phyloP scores from a whole-genome alignment of 345 rosid species.

The Camelina hispida region DNA sequence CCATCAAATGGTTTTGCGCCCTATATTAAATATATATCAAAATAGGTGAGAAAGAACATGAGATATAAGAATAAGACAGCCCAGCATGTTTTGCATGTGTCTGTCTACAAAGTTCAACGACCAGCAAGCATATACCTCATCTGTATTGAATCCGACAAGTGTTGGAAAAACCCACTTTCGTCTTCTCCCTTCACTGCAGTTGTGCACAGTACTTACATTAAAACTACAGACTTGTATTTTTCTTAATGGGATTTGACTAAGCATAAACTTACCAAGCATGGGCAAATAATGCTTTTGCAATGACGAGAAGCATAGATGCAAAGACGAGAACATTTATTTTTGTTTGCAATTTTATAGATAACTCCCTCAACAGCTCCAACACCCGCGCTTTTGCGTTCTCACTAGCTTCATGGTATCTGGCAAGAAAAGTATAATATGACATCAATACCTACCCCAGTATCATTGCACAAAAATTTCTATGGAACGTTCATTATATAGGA shows the following conservation, averaged over 20 bases:
- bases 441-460: slow-evolving; percentile 4
- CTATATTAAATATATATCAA: slow-evolving; percentile 46
- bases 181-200: slow-evolving; percentile 85
- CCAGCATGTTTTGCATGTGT: slow-evolving; percentile 3
- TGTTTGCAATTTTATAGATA: slow-evolving; percentile 79
- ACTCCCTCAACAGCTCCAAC: slow-evolving; percentile 79
- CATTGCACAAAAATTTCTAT: not conserved
- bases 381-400: slow-evolving; percentile 75
- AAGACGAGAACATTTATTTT: slow-evolving; percentile 82
- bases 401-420: slow-evolving; percentile 87
- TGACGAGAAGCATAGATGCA: slow-evolving; percentile 91
- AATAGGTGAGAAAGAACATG: slow-evolving; percentile 11
- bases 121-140: slow-evolving; percentile 54
- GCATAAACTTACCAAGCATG: slow-evolving; percentile 70
- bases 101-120: not conserved
- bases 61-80: slow-evolving; percentile 18
- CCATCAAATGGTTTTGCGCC: slow-evolving; percentile 48
- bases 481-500: not conserved
- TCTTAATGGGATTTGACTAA: slow-evolving; percentile 19
- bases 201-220: slow-evolving; percentile 33
- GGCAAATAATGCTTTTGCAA: slow-evolving; percentile 84
- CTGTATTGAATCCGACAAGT: slow-evolving; percentile 53
- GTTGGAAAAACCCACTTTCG: slow-evolving; percentile 95
- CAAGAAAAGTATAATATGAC: slow-evolving; percentile 32
- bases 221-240: slow-evolving; percentile 22